Evolutionary conservation across 1,139 yeast species (phyloP), one percentile per base, ranked within the genome.

Genomic region (Entelexis paramagnoliae): DNA sequence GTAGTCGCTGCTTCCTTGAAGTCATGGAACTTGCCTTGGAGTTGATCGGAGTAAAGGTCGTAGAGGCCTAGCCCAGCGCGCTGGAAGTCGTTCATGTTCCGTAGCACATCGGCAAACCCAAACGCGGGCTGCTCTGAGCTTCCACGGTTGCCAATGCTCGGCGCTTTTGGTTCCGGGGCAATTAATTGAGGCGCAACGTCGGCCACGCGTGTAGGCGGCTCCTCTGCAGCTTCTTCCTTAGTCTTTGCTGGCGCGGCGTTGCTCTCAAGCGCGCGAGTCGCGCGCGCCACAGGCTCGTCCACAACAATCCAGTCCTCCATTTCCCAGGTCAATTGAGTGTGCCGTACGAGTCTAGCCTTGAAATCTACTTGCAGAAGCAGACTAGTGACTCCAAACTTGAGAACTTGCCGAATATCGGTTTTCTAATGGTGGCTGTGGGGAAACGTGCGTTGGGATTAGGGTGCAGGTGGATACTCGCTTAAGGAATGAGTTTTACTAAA

Each of bases 1-100:
- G 17, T 38, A 4, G 49, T 38, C 26, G 51, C 51, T 14, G 17
- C 44, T 17, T 49, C 49, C 16, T 34, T 26, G 39, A 45, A 38
- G 5, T 38, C 49, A 7, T 16, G n/a, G 20, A 44, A 17, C 16
- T 19, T 38, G 10, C 34, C n/a, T 19, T 49, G 42, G 13, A 49
- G 10, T 9, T 28, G 19, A 10, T 28, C 40, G 2, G 24, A 9
- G 26, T 49, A 48, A 4, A 42, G 22, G n/a, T 36, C 49, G 33
- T 36, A 48, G 10, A 42, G 11, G 17, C 33, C 26, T n/a, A n/a
- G 29, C 13, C 51, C 51, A 2, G 33, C 44, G 16, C 38, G 36
- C 22, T 49, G 52, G 8, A 49, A 11, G 2, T 45, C 52, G 10
- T 17, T 26, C 10, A 45, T 16, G 16, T 26, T 26, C 13, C 41